Base-by-base conservation (phyloP, 2,329 filamentous ascomycete species). In the Cladosporium sp. region DNA sequence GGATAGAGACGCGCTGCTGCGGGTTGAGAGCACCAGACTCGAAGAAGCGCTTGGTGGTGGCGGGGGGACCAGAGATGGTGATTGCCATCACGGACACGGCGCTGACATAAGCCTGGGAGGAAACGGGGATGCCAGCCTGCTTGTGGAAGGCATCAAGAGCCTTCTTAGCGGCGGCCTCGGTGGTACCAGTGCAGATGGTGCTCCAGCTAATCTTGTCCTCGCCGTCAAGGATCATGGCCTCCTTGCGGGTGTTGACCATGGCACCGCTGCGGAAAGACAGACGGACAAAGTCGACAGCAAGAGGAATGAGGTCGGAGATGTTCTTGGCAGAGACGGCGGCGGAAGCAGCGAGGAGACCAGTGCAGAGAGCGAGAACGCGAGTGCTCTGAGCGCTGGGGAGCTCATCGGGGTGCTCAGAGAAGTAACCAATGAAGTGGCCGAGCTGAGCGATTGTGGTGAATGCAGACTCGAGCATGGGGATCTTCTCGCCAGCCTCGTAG, bases 301-400 rank as follows among this genome's bases (percentile, higher is more conserved):
- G 80, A 7, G 84, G 84, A 26, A 90, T 80, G 41, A 92, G 79
- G 57, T 87, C 83, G 21, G 85, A 86, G 58, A 90, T 79, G 6
- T 87, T 88, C 67, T 84, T 85, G 36, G 88, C 84, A 26, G 86
- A 87, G 14, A 88, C 85, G 65, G 91, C 85, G 18, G 88, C 89
- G 14, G 86, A 81, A n/a, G 87, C 89, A n/a, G 89, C 88, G 71
- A 91, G 86, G 26, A 90, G 81, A 61, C 89, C 89, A 49, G 88
- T 90, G 80, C 89, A 91, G 52, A 91, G 83, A 66, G 88, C 89
- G 32, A 90, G 82, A 28, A 88, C 80, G 73, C 84, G 77, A 21
- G 79, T 81, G 74, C 78, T 86, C 76, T 73, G 81, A 73, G 75
- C 82, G 75, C 72, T 79, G 68, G 73, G 85, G 75, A 77, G 80